A percentile compares a stretch with the other conserved stretches of the same genome.
phyloP scores from a whole-genome alignment of 768 basidiomycete species.

The Boletus vinaceobasis region DNA sequence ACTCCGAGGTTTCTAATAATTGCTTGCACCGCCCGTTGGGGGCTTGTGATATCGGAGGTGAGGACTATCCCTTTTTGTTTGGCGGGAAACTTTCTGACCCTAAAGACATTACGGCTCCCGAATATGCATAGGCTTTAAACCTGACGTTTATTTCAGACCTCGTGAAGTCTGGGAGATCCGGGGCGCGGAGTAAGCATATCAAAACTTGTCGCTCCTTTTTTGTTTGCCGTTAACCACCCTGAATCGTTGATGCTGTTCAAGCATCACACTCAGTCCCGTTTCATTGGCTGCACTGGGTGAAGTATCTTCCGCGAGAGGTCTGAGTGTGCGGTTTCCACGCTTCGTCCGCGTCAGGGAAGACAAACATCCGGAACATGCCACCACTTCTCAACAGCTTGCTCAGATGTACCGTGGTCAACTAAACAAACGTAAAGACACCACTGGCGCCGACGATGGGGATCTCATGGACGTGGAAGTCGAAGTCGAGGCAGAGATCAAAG shows the following conservation, averaged over 20 bases:
- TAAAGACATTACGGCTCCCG: neutral
- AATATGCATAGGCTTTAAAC: constrained; percentile 47
- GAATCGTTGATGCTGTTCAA: constrained; percentile 22
- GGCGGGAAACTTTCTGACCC: neutral
- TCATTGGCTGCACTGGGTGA: constrained; percentile 74
- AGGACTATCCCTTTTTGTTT: constrained; percentile 14
- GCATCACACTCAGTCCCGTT: constrained; percentile 81
- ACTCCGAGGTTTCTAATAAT: constrained; percentile 50
- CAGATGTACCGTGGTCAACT: constrained; percentile 67
- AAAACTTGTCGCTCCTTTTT: neutral
- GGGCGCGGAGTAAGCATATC: constrained; percentile 57
- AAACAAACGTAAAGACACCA: constrained; percentile 29
- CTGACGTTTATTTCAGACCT: constrained; percentile 68
- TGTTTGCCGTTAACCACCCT: constrained; percentile 7
- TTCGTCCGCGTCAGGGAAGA: constrained; percentile 75
- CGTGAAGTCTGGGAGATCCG: constrained; percentile 88
- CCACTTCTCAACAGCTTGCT: constrained; percentile 65
- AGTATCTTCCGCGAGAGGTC: constrained; percentile 55
- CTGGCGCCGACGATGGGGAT: constrained; percentile 55
- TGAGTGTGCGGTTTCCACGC: constrained; percentile 85
- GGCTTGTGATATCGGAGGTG: constrained; percentile 67
- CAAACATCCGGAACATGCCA: constrained; percentile 70
- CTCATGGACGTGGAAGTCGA: constrained; percentile 51
- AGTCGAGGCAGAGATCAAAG: constrained; percentile 27
- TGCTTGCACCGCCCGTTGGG: constrained; percentile 53